Base-by-base conservation (phyloP, 352 stramenopile species). In the Globisporangium emineosum region DNA sequence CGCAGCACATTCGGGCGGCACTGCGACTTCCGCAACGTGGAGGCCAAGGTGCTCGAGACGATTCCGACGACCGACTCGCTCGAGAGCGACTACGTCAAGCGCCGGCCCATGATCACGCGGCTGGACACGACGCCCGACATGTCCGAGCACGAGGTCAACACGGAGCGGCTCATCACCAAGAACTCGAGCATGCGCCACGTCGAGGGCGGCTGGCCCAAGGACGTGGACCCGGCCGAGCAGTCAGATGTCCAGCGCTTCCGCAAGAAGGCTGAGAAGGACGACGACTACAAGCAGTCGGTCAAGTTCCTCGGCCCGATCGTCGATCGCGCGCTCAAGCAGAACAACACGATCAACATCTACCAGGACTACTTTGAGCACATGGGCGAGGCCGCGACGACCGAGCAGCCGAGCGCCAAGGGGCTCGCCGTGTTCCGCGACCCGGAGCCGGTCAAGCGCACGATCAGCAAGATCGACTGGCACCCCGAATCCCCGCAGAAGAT, bases 281-380 rank as follows among this genome's bases (percentile, higher is more conserved):
- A 98, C 62, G 94, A 98, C 65, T 98, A 98, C 76, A 97, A 98
- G 68, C 86, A 93, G 67, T 88, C 94, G 6, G 90, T 99, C 66
- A 98, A 98, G 72, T 80, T 64, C 54, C 81, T 99, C 5, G 94
- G 94, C 1, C 93, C 93, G 0, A 80, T 98, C 62, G 91, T 98
- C 23, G 90, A 97, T 47, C 79, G 88, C 15, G 96, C 92, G 57
- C 95, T 98, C 79, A 97, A 97, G 72, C 96, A 99, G 72, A 98
- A 98, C 76, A 98, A 98, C 76, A 99, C 96, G 9, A 97, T 99
- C 58, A 97, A 99, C 77, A 98, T 99, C 57, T 99, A 99, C 70
- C 90, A 99, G 72, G 91, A 97, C 69, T 98, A 98, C 73, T 98
- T 98, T 75, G 82, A 90, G 56, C 78, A 96, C 71, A 88, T 98